Percentiles rank a stretch among this genome's conserved stretches.
These are phyloP conservation scores for Zygosaccharomyces pseudorouxii DNA, from an alignment of 805 yeast genomes.

Conservation along the genomic window DNA sequence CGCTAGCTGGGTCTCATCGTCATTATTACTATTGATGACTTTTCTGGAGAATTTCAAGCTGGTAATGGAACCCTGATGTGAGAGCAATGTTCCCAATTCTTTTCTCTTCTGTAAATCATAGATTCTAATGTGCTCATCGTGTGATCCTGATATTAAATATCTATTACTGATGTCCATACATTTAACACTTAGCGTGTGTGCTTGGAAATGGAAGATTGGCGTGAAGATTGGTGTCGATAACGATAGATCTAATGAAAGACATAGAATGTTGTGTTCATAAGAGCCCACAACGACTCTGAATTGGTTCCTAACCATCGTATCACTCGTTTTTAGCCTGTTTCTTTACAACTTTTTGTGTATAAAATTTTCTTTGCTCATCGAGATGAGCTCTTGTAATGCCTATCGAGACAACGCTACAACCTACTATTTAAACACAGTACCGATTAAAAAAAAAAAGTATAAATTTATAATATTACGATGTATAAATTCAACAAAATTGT, in stretches of 20 bases:
- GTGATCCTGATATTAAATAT: conserved; percentile 87
- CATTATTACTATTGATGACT: conserved; percentile 17
- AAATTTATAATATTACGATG: neutral
- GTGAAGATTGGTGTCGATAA: conserved; percentile 61
- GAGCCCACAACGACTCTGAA: conserved; percentile 91
- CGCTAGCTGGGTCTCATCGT: conserved; percentile 19
- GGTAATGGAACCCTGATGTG: conserved; percentile 87
- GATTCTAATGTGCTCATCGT: conserved; percentile 91
- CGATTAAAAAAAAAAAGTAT: neutral
- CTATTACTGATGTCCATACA: conserved; percentile 77
- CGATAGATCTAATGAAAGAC: conserved; percentile 70
- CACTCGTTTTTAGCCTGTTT: neutral
- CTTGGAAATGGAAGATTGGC: conserved; percentile 93
- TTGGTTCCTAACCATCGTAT: conserved; percentile 31
- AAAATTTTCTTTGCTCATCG: conserved; percentile 7
- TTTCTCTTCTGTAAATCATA: conserved; percentile 92
- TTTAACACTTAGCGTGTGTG: conserved; percentile 85
- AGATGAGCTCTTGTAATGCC: neutral
- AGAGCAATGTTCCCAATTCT: conserved; percentile 84
- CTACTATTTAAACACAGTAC: neutral
- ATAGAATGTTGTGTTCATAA: conserved; percentile 86
- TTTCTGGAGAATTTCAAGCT: conserved; percentile 65
- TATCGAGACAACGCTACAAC: neutral
- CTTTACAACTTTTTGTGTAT: neutral
- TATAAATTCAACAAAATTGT: neutral